Conservation (phyloP, 2,329 filamentous ascomycete species). For the Daldinia sp. region DNA sequence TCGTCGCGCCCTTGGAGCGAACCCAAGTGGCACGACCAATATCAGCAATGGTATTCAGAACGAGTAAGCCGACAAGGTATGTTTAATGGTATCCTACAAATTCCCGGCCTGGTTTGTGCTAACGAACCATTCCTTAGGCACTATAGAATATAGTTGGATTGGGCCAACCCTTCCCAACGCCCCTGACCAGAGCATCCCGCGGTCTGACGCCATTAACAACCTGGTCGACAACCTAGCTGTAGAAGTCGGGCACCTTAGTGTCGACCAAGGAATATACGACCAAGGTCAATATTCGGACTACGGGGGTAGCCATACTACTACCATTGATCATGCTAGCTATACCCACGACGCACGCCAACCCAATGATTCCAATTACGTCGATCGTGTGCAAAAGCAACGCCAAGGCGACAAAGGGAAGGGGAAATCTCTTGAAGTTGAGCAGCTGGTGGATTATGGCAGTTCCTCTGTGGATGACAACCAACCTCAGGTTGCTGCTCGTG, state of each 20-base stretch:
- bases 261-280: slow-evolving; percentile 39
- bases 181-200: slow-evolving; percentile 44
- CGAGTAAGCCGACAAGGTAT: slow-evolving; percentile 46
- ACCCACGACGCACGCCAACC: slow-evolving; percentile 41
- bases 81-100: slow-evolving; percentile 26
- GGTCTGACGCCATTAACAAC: slow-evolving; percentile 42
- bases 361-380: slow-evolving; percentile 35
- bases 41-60: slow-evolving; percentile 43
- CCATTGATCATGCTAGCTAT: slow-evolving; percentile 43
- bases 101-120: slow-evolving; percentile 28
- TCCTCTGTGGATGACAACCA: slow-evolving; percentile 12
- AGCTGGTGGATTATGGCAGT: slow-evolving; percentile 24
- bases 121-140: slow-evolving; percentile 36
- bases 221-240: slow-evolving; percentile 29
- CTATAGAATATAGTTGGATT: slow-evolving; percentile 41
- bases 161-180: slow-evolving; percentile 26
- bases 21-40: slow-evolving; percentile 45
- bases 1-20: slow-evolving; percentile 47
- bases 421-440: slow-evolving; percentile 28
- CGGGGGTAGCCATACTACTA: slow-evolving; percentile 25
- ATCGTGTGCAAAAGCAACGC: slow-evolving; percentile 27
- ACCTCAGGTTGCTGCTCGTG: slow-evolving; percentile 15
- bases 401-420: slow-evolving; percentile 45
- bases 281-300: slow-evolving; percentile 31
- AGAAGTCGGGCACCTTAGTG: slow-evolving; percentile 38